phyloP scores from a whole-genome alignment of 148 eudicot genomes.

The Nyssa sinensis region DNA sequence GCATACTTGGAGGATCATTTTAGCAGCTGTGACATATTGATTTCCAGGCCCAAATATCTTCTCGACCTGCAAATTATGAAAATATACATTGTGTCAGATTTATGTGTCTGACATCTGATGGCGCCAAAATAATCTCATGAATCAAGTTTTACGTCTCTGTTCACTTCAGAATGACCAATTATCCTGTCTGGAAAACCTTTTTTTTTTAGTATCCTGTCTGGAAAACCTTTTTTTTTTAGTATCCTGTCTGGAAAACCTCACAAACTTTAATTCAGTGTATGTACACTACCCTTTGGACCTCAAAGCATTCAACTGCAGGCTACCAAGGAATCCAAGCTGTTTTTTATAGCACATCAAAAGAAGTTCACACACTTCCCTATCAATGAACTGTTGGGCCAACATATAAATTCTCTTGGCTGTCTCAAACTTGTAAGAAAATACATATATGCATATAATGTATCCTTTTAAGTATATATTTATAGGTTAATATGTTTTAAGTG shows the following conservation, averaged over 20 bases:
- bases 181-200: neutral
- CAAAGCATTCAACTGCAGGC: neutral
- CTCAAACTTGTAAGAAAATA: no score
- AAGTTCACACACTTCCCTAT: neutral
- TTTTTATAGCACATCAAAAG: neutral
- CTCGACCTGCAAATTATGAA: slow-evolving; percentile 63
- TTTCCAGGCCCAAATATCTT: slow-evolving; percentile 99
- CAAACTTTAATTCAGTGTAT: neutral
- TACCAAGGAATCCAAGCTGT: neutral
- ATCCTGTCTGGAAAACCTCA: neutral
- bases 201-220: neutral
- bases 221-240: no score
- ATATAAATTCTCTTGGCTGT: no score
- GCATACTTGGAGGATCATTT: slow-evolving; percentile 96
- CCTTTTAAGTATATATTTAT: no score
- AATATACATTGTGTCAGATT: neutral
- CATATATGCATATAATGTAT: no score
- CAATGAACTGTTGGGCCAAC: neutral
- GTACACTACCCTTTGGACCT: neutral
- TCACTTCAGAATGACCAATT: neutral
- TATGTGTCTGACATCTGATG: neutral
- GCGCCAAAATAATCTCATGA: neutral
- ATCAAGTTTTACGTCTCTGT: neutral
- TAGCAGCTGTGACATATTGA: slow-evolving; percentile 99
- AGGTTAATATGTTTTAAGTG: no score